Percentiles rank a stretch among this genome's conserved stretches.
Conservation (phyloP, 2,329 filamentous ascomycete species). For the Phialocephala sp. region DNA sequence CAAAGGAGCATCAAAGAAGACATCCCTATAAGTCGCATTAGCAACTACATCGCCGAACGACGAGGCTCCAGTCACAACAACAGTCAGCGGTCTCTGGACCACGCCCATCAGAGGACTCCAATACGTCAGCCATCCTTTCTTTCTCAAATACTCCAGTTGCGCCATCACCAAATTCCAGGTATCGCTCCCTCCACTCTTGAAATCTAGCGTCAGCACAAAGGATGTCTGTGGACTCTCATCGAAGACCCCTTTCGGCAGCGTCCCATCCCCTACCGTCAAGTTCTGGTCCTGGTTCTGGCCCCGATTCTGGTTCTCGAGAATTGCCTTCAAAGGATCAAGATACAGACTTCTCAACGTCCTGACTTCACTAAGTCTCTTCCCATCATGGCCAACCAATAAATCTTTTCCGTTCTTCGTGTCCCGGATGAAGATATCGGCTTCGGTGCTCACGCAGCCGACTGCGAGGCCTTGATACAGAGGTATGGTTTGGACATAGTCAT, state of each 20-base stretch:
- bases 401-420: slow-evolving; percentile 40
- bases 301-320: slow-evolving; percentile 54
- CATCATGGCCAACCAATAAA: slow-evolving; percentile 67
- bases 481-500: slow-evolving; percentile 68
- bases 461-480: slow-evolving; percentile 65
- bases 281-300: slow-evolving; percentile 34
- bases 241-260: slow-evolving; percentile 61
- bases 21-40: slow-evolving; percentile 59
- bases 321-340: slow-evolving; percentile 62
- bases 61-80: slow-evolving; percentile 69
- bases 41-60: slow-evolving; percentile 57
- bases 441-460: slow-evolving; percentile 65
- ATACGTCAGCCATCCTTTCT: slow-evolving; percentile 58
- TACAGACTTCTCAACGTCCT: slow-evolving; percentile 66
- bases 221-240: slow-evolving; percentile 55
- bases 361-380: slow-evolving; percentile 54
- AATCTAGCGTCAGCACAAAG: slow-evolving; percentile 67
- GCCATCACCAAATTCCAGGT: slow-evolving; percentile 57
- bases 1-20: slow-evolving; percentile 68
- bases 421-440: slow-evolving; percentile 70
- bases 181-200: slow-evolving; percentile 61
- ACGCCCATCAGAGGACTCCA: slow-evolving; percentile 51
- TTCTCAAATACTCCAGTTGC: slow-evolving; percentile 62
- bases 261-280: background rate
- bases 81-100: slow-evolving; percentile 63